Conservation (phyloP, 2,329 filamentous ascomycete genomes). For the Xylaria sp. region DNA sequence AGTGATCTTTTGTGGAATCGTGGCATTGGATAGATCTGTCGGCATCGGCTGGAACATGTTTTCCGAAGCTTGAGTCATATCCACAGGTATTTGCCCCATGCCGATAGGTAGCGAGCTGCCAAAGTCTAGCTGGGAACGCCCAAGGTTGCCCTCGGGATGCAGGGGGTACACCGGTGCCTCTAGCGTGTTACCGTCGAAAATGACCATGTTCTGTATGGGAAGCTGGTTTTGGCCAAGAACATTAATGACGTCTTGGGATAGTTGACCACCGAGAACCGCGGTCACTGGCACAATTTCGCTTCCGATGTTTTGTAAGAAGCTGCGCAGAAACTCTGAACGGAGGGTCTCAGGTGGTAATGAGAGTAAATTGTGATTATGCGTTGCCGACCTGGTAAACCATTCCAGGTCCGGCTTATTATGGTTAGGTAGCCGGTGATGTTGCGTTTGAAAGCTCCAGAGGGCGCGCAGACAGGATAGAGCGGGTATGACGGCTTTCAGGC, state of each 20-base stretch:
- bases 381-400: constrained; percentile 78
- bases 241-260: constrained; percentile 97
- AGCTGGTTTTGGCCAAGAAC: constrained; percentile 90
- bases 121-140: constrained; percentile 51
- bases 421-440: constrained; percentile 60
- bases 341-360: constrained; percentile 72
- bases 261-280: constrained; percentile 85
- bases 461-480: constrained; percentile 85
- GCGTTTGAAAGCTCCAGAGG: constrained; percentile 83
- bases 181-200: constrained; percentile 86
- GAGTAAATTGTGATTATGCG: constrained; percentile 77
- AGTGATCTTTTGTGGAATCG: not conserved
- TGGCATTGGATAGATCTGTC: constrained; percentile 20
- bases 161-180: constrained; percentile 81
- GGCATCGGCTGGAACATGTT: constrained; percentile 34
- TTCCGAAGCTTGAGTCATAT: constrained; percentile 8
- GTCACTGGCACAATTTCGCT: constrained; percentile 85
- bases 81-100: constrained; percentile 20
- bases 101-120: constrained; percentile 31
- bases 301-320: constrained; percentile 85
- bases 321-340: constrained; percentile 74
- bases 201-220: constrained; percentile 91
- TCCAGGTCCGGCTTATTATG: constrained; percentile 69
- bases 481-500: constrained; percentile 78
- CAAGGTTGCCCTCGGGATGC: constrained; percentile 69